phyloP scores from a whole-genome alignment of 2,329 filamentous ascomycete genomes.

The Exophiala xenobiotica region DNA sequence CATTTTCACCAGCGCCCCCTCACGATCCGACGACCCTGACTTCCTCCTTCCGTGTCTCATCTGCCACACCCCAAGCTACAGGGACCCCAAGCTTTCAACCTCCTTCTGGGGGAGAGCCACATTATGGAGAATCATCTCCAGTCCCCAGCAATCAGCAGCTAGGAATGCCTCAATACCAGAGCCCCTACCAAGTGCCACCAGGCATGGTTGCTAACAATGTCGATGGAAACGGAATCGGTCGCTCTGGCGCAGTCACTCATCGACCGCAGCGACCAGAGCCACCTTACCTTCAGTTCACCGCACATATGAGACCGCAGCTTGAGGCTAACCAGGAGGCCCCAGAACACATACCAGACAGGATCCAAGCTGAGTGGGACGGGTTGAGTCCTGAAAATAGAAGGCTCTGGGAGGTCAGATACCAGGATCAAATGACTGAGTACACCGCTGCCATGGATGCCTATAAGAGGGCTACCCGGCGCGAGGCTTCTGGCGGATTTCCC shows the following conservation, averaged over 20 bases:
- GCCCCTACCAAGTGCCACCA: conserved; percentile 7
- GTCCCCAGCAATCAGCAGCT: conserved; percentile 16
- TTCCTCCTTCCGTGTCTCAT: conserved; percentile 25
- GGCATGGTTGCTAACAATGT: conserved; percentile 7
- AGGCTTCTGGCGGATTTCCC: conserved; percentile 14
- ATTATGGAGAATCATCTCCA: conserved; percentile 25
- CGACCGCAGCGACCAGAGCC: conserved; percentile 26
- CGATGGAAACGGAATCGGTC: conserved; percentile 14
- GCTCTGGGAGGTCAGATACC: conserved; percentile 31
- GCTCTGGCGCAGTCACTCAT: not conserved
- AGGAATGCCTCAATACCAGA: conserved; percentile 8
- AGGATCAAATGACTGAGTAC: conserved; percentile 31
- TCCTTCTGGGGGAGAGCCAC: conserved; percentile 4
- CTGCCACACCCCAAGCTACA: conserved; percentile 14
- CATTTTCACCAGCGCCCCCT: conserved; percentile 24
- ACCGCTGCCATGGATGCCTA: conserved; percentile 26
- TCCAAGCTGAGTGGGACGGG: conserved; percentile 29
- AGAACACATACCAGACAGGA: conserved; percentile 25
- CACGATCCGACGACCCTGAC: conserved; percentile 23
- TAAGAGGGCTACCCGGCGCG: conserved; percentile 24
- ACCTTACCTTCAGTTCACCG: conserved; percentile 29
- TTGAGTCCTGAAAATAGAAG: conserved; percentile 26
- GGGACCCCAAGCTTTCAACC: conserved; percentile 5
- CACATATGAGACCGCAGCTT: conserved; percentile 30
- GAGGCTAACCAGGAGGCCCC: conserved; percentile 28